Evolutionary conservation across 2,329 filamentous ascomycete species (phyloP), one percentile per base, ranked within the genome.

Genomic region (Pseudonectria buxi): DNA sequence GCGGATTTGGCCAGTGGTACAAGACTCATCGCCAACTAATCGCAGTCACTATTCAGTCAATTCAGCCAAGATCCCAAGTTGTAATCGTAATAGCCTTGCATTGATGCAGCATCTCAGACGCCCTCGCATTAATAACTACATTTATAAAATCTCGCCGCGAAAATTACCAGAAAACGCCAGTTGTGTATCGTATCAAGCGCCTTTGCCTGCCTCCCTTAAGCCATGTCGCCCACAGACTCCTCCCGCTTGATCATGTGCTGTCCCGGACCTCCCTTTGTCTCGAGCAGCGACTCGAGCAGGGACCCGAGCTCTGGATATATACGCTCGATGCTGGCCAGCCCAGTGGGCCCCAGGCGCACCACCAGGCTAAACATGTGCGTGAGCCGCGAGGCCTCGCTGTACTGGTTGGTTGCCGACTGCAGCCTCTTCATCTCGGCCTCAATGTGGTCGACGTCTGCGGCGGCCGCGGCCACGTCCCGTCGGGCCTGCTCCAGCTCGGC

Each of bases 291-390:
- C 28, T 53, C 50, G 16, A 53, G 40, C 30, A 53, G 33, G 14
- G 50, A 50, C 24, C 48, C 50, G 36, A 53, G 53, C 46, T 53
- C 50, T 16, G 50, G 50, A 47, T 53, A 53, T 50, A 53, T 51
- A 26, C 47, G 42, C 44, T 53, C 50, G 35, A 53, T 50, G 30
- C 40, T 50, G 22, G 46, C 48, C 26, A 53, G 28, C 11, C 50
- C 50, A 28, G 46, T 46, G 4, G 50, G 50, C 5, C 50, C 50
- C 18, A 53, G 25, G 33, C 49, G 50, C 31, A 53, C 50, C 39
- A 53, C 43, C 4, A 50, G 41, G 36, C 50, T 41, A 32, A 53
- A 51, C 48, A 53, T 51, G 36, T 44, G 40, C 29, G 50, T 46
- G 30, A 51, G 38, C 24, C 50, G 37, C 15, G 45, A 38, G 31